These are phyloP conservation scores for Umbelopsis sp. DNA, from an alignment of 192 early-diverging fungal genomes.

Conservation along the genomic window DNA sequence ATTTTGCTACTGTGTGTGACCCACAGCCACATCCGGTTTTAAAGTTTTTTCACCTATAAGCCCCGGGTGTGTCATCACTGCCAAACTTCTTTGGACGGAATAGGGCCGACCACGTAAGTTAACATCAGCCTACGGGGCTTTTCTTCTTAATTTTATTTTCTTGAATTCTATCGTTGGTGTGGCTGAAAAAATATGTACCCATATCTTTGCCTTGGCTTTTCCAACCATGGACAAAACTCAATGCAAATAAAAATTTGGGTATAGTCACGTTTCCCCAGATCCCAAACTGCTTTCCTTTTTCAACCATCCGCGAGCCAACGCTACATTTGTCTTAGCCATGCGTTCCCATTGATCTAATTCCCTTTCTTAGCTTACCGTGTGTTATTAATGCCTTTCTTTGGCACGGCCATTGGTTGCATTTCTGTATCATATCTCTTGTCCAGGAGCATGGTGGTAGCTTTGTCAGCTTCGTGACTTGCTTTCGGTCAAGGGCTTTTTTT, in stretches of 20 bases:
- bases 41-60: not conserved
- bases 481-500: not conserved
- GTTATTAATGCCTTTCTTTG: no score
- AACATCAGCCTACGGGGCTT: constrained; percentile 12
- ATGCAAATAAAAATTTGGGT: no score
- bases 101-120: constrained; percentile 3
- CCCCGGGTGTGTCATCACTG: not conserved
- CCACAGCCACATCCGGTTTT: constrained; percentile 10
- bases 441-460: no score
- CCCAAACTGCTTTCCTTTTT: constrained; percentile 3
- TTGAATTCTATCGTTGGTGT: not conserved
- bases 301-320: not conserved
- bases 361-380: not conserved
- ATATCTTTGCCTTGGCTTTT: not conserved
- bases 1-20: not conserved
- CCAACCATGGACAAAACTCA: no score
- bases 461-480: constrained; percentile 1
- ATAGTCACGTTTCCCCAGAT: not conserved
- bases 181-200: constrained; percentile 1
- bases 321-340: constrained; percentile 13
- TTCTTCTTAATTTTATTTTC: no score
- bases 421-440: not conserved
- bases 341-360: not conserved
- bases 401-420: not conserved
- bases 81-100: not conserved